These are phyloP conservation scores for Alisma plantagoaquatica DNA, from an alignment of 106 monocot genomes.

Conservation along the genomic window DNA sequence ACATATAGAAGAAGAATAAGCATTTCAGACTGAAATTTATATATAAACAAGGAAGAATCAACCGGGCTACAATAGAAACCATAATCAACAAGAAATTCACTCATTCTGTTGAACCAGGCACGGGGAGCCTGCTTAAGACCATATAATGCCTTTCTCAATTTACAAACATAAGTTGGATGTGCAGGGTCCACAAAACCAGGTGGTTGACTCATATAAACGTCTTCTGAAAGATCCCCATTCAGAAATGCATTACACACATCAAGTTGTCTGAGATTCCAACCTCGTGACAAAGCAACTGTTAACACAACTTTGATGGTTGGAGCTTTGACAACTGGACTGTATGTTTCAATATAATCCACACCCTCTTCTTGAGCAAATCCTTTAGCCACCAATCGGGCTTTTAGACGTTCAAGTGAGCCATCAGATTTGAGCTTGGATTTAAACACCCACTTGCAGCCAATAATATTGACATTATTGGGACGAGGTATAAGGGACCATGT, in stretches of 20 bases:
- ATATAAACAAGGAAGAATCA: too few relatives aligned
- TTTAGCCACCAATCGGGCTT: constrained; percentile 4
- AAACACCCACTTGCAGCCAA: constrained; percentile 8
- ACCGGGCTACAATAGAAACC: too few relatives aligned
- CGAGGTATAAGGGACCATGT: constrained; percentile 8
- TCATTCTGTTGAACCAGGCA: too few relatives aligned
- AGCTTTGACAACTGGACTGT: not conserved
- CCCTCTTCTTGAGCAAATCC: constrained; percentile 1
- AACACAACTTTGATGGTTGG: not conserved
- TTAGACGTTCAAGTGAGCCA: not conserved
- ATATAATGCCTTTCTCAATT: not conserved
- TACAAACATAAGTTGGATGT: not conserved
- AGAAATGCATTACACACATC: constrained; percentile 3
- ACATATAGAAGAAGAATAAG: too few relatives aligned
- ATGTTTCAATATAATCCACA: constrained; percentile 1
- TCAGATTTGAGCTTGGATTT: not conserved
- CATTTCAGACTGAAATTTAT: too few relatives aligned
- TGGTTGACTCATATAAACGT: constrained; percentile 1
- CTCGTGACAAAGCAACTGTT: not conserved
- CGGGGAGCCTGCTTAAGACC: not conserved
- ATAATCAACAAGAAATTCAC: too few relatives aligned
- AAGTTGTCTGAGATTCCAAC: not conserved
- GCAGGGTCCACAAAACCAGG: not conserved
- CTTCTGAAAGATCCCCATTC: constrained; percentile 1
- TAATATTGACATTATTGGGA: not conserved